Evolutionary conservation across 768 basidiomycete species (phyloP).

Genomic region (Suillus cothurnatus): DNA sequence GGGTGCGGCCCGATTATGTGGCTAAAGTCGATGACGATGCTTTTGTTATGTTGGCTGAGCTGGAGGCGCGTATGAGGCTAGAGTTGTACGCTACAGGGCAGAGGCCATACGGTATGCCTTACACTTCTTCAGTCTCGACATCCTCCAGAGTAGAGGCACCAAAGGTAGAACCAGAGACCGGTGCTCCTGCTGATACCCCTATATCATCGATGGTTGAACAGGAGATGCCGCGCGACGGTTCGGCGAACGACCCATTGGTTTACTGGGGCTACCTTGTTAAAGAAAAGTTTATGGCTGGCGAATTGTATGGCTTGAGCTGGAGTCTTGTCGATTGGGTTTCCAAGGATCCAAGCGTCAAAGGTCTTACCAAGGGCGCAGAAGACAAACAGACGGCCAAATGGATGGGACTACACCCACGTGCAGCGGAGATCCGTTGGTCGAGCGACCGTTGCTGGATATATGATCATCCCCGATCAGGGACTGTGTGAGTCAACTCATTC

Average conservation of each 20-base stretch:
- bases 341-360: conserved; percentile 68
- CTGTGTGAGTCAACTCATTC: conserved; percentile 61
- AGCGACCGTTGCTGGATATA: conserved; percentile 98
- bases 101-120: conserved; percentile 22
- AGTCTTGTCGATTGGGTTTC: conserved; percentile 86
- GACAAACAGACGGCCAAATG: conserved; percentile 93
- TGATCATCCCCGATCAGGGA: conserved; percentile 93
- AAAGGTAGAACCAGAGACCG: not conserved
- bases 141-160: conserved; percentile 6
- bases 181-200: conserved; percentile 6
- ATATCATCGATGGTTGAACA: not conserved
- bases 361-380: conserved; percentile 78
- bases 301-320: conserved; percentile 89
- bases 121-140: conserved; percentile 11
- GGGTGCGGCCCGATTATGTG: conserved; percentile 90
- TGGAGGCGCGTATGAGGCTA: conserved; percentile 85
- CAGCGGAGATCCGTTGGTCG: conserved; percentile 81
- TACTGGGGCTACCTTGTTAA: conserved; percentile 93
- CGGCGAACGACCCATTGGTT: conserved; percentile 63
- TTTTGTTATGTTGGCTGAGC: conserved; percentile 92
- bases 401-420: conserved; percentile 85
- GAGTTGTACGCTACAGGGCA: conserved; percentile 58
- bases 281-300: conserved; percentile 94
- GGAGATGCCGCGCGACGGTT: conserved; percentile 12
- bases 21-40: conserved; percentile 96